Conservation (phyloP, 371 early-diverging fungal genomes). For the Apophysomyces elegans region DNA sequence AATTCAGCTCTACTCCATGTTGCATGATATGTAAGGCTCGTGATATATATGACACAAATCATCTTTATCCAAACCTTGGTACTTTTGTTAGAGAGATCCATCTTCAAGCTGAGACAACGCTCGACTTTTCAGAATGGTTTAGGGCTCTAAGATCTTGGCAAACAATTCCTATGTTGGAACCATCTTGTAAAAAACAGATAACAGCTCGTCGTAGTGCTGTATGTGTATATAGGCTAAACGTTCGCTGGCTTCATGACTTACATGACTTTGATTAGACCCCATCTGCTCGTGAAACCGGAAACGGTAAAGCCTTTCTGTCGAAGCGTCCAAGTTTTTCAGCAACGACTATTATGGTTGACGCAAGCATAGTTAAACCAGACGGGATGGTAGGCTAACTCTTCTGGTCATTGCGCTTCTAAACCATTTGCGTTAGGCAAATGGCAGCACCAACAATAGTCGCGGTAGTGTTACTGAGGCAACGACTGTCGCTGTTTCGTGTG, state of each 20-base stretch:
- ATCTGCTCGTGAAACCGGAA: slow-evolving; percentile 2
- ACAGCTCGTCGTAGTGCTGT: slow-evolving; percentile 13
- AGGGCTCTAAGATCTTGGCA: slow-evolving; percentile 30
- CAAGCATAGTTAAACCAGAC: not conserved
- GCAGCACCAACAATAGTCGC: not conserved
- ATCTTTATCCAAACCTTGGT: too few species aligned
- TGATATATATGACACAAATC: not conserved
- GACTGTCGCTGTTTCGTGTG: not conserved
- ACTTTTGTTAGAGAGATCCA: slow-evolving; percentile 12
- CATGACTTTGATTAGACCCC: not conserved
- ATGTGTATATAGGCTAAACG: not conserved
- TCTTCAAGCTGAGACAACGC: slow-evolving; percentile 34
- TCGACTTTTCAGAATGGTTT: slow-evolving; percentile 36
- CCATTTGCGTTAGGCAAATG: not conserved
- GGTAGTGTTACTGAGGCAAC: not conserved
- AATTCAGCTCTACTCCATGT: slow-evolving; percentile 19
- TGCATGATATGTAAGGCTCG: slow-evolving; percentile 5
- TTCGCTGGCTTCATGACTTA: not conserved
- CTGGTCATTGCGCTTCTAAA: not conserved
- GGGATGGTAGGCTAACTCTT: not conserved
- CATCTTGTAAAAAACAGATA: not conserved
- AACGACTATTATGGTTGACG: slow-evolving; percentile 12
- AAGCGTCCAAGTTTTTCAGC: slow-evolving; percentile 16
- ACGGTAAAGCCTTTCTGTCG: slow-evolving; percentile 6
- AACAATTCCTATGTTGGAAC: not conserved